Evolutionary conservation across 805 yeast species (phyloP).

Genomic region (Metschnikowia orientalis): DNA sequence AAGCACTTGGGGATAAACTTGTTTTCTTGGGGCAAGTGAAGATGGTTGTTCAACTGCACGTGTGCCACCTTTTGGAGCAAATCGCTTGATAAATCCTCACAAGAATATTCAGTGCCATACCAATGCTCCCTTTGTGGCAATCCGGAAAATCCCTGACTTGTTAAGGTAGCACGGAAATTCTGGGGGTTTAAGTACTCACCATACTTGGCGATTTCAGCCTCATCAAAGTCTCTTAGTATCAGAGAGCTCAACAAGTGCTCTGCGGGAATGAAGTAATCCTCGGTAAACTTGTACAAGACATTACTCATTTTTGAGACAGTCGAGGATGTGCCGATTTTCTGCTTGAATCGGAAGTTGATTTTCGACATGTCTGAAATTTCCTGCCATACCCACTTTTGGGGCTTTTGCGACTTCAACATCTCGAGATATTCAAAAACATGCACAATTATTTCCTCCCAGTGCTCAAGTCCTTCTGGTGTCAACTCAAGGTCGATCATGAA

Average conservation of each 20-base stretch:
- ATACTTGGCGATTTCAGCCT: constrained; percentile 47
- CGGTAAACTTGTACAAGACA: constrained; percentile 47
- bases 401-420: constrained; percentile 50
- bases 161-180: constrained; percentile 58
- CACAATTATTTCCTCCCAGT: constrained; percentile 58
- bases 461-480: constrained; percentile 63
- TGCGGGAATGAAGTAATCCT: constrained; percentile 49
- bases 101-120: constrained; percentile 83
- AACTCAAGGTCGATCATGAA: constrained; percentile 72
- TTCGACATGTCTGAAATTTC: constrained; percentile 68
- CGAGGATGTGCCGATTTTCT: constrained; percentile 65
- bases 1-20: constrained; percentile 80
- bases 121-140: constrained; percentile 61
- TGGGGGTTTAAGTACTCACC: constrained; percentile 47
- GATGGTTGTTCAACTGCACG: constrained; percentile 23
- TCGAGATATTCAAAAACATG: constrained; percentile 70
- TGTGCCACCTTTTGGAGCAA: constrained; percentile 31
- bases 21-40: constrained; percentile 69
- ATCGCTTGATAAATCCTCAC: constrained; percentile 39
- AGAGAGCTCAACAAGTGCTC: constrained; percentile 55
- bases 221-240: constrained; percentile 56
- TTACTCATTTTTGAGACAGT: constrained; percentile 70
- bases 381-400: constrained; percentile 75
- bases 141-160: constrained; percentile 45
- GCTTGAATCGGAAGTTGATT: constrained; percentile 73